phyloP scores from a whole-genome alignment of 257 asterid genomes.

The Nicotiana benthamiana region DNA sequence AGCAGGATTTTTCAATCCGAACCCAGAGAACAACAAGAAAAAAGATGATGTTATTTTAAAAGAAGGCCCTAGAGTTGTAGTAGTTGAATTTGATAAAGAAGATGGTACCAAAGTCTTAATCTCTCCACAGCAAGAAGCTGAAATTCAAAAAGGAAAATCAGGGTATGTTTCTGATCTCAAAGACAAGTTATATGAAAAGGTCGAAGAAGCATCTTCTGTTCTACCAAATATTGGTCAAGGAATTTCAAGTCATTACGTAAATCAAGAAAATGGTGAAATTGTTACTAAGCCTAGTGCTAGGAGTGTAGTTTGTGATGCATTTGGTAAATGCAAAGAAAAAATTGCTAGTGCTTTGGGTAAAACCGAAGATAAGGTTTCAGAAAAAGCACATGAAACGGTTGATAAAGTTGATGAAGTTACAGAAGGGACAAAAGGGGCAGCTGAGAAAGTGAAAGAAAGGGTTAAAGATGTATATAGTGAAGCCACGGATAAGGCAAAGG shows the following conservation, averaged over 20 bases:
- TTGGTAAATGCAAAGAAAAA: constrained; percentile 26
- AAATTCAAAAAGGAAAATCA: background rate
- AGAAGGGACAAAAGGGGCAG: constrained; percentile 5
- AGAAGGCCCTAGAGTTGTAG: constrained; percentile 38
- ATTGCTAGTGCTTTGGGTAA: constrained; percentile 14
- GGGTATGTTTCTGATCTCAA: background rate
- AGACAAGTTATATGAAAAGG: constrained; percentile 16
- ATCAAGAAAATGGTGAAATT: background rate
- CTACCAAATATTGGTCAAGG: constrained; percentile 9
- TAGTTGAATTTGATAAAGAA: constrained; percentile 30
- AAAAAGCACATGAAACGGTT: constrained; percentile 17
- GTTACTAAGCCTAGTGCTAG: background rate
- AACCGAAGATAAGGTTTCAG: constrained; percentile 12
- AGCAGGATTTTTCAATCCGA: constrained; percentile 15
- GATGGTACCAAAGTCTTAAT: constrained; percentile 18
- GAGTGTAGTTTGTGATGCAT: constrained; percentile 27
- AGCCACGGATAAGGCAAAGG: background rate
- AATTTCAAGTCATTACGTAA: background rate
- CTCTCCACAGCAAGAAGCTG: constrained; percentile 17
- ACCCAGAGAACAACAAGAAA: background rate
- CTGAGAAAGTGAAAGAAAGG: background rate
- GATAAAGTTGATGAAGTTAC: constrained; percentile 24
- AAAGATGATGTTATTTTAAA: constrained; percentile 15
- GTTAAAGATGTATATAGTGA: background rate
- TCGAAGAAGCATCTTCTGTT: constrained; percentile 3